A percentile compares a stretch with the other conserved stretches of the same genome.
These are phyloP conservation scores for Lichtheimia hyalospora DNA, from an alignment of 371 early-diverging fungal species.

Conservation along the genomic window DNA sequence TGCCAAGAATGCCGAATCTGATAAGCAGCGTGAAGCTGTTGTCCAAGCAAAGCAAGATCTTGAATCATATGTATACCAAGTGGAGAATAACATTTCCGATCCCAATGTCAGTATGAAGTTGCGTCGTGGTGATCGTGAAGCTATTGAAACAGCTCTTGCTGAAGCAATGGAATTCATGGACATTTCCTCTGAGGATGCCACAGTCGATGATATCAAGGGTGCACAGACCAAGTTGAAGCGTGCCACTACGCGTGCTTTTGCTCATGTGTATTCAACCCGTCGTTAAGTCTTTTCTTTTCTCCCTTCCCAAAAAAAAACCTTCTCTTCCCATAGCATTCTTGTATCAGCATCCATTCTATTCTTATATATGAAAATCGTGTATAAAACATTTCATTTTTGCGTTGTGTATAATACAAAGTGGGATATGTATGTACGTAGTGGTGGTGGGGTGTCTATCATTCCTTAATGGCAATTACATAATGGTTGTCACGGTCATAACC, in stretches of 20 bases:
- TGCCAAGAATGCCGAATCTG: constrained; percentile 85
- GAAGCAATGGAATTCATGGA: constrained; percentile 89
- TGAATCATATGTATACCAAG: constrained; percentile 87
- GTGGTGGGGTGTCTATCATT: constrained; percentile 9
- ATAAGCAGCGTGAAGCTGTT: constrained; percentile 77
- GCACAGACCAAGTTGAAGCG: constrained; percentile 93
- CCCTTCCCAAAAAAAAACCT: neutral
- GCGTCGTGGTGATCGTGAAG: constrained; percentile 83
- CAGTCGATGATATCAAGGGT: constrained; percentile 85
- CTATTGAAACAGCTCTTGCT: constrained; percentile 84
- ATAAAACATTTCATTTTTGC: constrained; percentile 6
- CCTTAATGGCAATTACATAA: constrained; percentile 65
- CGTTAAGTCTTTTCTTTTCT: constrained; percentile 25
- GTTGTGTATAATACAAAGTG: neutral
- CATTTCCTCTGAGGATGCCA: constrained; percentile 70
- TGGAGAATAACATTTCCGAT: constrained; percentile 81
- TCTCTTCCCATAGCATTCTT: neutral
- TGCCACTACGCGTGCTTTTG: constrained; percentile 76
- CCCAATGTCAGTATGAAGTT: constrained; percentile 77
- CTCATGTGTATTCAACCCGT: constrained; percentile 60
- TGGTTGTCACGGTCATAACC: constrained; percentile 96
- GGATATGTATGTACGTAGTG: neutral
- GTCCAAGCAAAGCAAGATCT: constrained; percentile 86
- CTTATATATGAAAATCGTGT: neutral
- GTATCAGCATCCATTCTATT: neutral